Conservation (phyloP, 352 stramenopile genomes). For the Phytopythium cucurbitacearum region DNA sequence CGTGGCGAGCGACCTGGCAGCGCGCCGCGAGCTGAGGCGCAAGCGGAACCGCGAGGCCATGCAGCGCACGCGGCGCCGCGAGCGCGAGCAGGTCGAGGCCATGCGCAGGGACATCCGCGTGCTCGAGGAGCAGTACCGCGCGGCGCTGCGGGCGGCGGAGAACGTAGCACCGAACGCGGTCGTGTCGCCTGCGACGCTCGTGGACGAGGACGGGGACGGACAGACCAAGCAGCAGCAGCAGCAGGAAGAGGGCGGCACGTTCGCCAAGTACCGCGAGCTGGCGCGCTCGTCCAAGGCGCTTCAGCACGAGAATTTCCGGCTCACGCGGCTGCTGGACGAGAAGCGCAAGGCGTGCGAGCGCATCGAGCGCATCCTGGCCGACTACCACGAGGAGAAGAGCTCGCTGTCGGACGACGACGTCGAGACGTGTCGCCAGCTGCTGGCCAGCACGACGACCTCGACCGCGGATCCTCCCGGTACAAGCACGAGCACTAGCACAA, state of each 20-base stretch:
- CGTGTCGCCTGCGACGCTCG: not conserved
- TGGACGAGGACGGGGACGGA: not conserved
- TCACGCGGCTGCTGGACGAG: conserved; percentile 30
- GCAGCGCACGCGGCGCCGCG: conserved; percentile 27
- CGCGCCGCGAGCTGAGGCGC: conserved; percentile 20
- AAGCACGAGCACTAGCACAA: not conserved
- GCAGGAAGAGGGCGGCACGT: conserved; percentile 4
- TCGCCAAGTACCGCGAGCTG: conserved; percentile 25
- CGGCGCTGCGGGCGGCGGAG: conserved; percentile 10
- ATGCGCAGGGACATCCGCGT: conserved; percentile 27
- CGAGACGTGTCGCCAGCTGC: not conserved
- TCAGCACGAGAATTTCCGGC: conserved; percentile 29
- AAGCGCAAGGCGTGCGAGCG: conserved; percentile 33
- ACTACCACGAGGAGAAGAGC: conserved; percentile 35
- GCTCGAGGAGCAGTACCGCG: conserved; percentile 37
- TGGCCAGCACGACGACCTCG: conserved; percentile 1
- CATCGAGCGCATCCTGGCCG: conserved; percentile 34
- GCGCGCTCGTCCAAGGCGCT: conserved; percentile 28
- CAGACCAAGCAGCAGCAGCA: not conserved
- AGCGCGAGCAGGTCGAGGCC: conserved; percentile 23
- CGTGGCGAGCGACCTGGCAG: too few species aligned
- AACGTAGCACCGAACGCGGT: not conserved
- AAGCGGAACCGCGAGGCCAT: conserved; percentile 46
- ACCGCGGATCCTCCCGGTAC: conserved; percentile 6
- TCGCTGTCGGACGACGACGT: conserved; percentile 7